phyloP scores from a whole-genome alignment of 805 yeast species.

The Kuraishia borneana region DNA sequence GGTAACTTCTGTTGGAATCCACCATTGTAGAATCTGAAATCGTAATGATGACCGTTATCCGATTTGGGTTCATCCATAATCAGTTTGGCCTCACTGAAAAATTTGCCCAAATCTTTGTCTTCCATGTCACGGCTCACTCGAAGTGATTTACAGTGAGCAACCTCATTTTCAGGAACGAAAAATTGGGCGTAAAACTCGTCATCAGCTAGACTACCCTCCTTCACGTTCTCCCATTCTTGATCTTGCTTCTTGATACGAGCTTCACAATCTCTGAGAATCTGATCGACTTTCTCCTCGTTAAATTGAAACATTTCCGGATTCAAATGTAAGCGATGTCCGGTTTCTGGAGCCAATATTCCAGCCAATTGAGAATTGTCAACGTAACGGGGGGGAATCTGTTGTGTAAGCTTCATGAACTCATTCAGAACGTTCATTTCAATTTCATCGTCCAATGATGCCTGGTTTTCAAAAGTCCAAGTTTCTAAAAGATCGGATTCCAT shows the following conservation, averaged over 20 bases:
- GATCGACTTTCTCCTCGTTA: not conserved
- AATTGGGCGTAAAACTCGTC: slow-evolving; percentile 5
- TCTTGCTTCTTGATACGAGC: slow-evolving; percentile 4
- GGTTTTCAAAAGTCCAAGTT: not conserved
- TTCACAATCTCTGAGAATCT: slow-evolving; percentile 14
- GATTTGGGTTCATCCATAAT: not conserved
- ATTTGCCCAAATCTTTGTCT: slow-evolving; percentile 18
- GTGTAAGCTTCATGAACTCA: slow-evolving; percentile 17
- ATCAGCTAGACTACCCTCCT: not conserved
- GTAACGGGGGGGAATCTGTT: slow-evolving; percentile 7
- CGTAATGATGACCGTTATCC: slow-evolving; percentile 1
- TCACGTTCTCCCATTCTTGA: not conserved
- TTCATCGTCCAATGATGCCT: not conserved
- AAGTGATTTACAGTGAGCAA: slow-evolving; percentile 19
- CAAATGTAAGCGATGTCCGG: not conserved
- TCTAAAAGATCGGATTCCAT: slow-evolving; percentile 21
- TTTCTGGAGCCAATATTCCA: not conserved
- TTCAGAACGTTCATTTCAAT: slow-evolving; percentile 17
- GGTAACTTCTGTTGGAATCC: not conserved
- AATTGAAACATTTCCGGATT: not conserved
- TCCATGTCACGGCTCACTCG: slow-evolving; percentile 15
- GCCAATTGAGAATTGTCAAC: not conserved
- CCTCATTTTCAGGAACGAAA: slow-evolving; percentile 11
- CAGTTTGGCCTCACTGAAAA: slow-evolving; percentile 21
- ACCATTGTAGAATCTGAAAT: not conserved